phyloP scores from a whole-genome alignment of 306 rosid species.

The Benincasa hispida region DNA sequence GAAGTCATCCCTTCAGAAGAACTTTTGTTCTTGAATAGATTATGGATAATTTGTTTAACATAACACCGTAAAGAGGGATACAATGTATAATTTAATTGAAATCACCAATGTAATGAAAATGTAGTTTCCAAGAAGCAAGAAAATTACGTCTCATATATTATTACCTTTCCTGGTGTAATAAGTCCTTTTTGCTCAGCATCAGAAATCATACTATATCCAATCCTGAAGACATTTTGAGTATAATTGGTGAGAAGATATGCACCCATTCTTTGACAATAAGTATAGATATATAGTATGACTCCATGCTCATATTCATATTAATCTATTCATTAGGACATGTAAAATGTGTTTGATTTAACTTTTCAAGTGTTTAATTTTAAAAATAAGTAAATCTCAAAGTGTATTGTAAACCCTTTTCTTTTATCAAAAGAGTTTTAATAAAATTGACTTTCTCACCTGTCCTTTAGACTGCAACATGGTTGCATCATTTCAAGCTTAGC shows the following conservation, averaged over 20 bases:
- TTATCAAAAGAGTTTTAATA: too few species aligned
- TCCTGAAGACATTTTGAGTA: constrained; percentile 46
- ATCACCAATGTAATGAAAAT: neutral
- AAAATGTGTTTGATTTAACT: too few species aligned
- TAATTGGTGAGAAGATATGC: neutral
- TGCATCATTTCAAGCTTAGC: constrained; percentile 99
- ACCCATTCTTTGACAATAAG: neutral
- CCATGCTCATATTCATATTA: neutral
- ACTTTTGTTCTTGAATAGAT: too few species aligned
- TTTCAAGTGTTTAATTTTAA: too few species aligned
- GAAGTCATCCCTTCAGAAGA: too few species aligned
- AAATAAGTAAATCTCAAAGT: too few species aligned
- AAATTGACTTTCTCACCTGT: constrained; percentile 73
- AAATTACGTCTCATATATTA: neutral
- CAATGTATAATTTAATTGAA: neutral
- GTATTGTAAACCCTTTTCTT: too few species aligned
- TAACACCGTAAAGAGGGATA: too few species aligned
- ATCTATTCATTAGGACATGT: too few species aligned
- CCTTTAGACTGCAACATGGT: constrained; percentile 99
- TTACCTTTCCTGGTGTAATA: constrained; percentile 90
- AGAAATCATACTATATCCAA: constrained; percentile 77
- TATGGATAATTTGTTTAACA: too few species aligned
- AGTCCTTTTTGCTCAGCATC: constrained; percentile 89
- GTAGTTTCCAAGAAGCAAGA: neutral
- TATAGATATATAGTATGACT: neutral